These are phyloP conservation scores for Vitis hybrid DNA, from an alignment of 177 flowering plant species.

Conservation along the genomic window DNA sequence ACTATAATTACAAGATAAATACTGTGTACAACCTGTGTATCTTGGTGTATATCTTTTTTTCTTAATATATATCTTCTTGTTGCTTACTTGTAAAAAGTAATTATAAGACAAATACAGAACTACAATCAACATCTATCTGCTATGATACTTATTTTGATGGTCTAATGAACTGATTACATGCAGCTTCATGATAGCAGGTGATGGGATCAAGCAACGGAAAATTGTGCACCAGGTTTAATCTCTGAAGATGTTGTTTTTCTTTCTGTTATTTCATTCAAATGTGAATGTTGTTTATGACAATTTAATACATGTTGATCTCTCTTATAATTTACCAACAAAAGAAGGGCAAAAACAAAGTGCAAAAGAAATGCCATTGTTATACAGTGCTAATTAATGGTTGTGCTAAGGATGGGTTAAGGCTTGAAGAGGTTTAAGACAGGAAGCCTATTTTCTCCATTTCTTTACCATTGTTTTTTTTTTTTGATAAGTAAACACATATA, in stretches of 20 bases:
- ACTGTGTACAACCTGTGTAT: too few species aligned
- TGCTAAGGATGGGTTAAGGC: too few species aligned
- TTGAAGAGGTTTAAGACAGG: too few species aligned
- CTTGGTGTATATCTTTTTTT: too few species aligned
- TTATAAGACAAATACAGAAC: too few species aligned
- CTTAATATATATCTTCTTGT: too few species aligned
- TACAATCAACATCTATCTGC: background rate
- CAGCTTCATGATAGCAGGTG: slow-evolving; percentile 91
- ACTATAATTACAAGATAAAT: too few species aligned
- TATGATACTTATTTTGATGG: background rate
- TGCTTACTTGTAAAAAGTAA: too few species aligned
- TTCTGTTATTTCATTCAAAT: background rate
- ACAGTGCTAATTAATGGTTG: too few species aligned
- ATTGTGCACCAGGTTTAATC: slow-evolving; percentile 62
- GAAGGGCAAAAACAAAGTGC: background rate
- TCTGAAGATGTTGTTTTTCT: background rate
- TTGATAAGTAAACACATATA: too few species aligned
- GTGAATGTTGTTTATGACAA: background rate
- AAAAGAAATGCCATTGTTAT: background rate
- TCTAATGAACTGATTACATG: slow-evolving; percentile 8
- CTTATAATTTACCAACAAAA: background rate
- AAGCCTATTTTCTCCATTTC: too few species aligned
- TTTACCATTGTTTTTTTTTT: too few species aligned
- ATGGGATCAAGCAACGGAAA: slow-evolving; percentile 72
- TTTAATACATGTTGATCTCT: background rate